These are phyloP conservation scores for Pyrus pyrifolia DNA, from an alignment of 306 rosid species.

Conservation along the genomic window DNA sequence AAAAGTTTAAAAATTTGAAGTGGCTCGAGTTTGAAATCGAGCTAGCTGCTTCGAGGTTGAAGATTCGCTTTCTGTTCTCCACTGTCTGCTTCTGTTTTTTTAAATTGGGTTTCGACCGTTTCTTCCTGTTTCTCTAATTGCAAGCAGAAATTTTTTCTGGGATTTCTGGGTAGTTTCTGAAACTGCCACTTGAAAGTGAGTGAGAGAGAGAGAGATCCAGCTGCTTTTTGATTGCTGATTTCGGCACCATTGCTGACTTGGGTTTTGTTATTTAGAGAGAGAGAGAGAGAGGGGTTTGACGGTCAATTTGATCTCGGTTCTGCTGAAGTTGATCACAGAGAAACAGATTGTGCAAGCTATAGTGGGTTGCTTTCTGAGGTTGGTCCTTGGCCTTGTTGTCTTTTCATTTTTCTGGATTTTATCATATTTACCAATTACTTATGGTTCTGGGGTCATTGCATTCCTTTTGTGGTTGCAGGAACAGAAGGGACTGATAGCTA, in stretches of 20 bases:
- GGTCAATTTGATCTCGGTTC: conserved; percentile 19
- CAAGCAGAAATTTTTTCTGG: conserved; percentile 20
- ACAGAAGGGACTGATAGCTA: conserved; percentile 6
- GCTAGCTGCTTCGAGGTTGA: conserved; percentile 4
- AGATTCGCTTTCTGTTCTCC: conserved; percentile 14
- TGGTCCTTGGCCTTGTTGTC: conserved; percentile 35
- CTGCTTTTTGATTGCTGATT: conserved; percentile 31
- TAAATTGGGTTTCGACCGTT: conserved; percentile 17
- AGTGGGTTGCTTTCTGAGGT: conserved; percentile 39
- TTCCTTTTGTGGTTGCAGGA: conserved; percentile 12
- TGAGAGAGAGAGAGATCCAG: conserved; percentile 15
- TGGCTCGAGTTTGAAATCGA: conserved; percentile 20
- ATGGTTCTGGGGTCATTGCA: neutral
- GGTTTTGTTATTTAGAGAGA: neutral
- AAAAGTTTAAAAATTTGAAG: conserved; percentile 9
- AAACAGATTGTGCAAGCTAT: conserved; percentile 36
- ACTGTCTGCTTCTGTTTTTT: neutral
- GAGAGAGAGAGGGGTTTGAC: neutral
- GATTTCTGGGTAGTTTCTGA: conserved; percentile 10
- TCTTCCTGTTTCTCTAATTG: conserved; percentile 20
- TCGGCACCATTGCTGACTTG: conserved; percentile 27
- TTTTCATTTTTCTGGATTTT: conserved; percentile 16
- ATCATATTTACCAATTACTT: neutral
- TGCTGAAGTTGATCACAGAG: conserved; percentile 15
- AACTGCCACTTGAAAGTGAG: neutral